Conservation (phyloP, 176 grass and related monocot species). For the Avena sativa region DNA sequence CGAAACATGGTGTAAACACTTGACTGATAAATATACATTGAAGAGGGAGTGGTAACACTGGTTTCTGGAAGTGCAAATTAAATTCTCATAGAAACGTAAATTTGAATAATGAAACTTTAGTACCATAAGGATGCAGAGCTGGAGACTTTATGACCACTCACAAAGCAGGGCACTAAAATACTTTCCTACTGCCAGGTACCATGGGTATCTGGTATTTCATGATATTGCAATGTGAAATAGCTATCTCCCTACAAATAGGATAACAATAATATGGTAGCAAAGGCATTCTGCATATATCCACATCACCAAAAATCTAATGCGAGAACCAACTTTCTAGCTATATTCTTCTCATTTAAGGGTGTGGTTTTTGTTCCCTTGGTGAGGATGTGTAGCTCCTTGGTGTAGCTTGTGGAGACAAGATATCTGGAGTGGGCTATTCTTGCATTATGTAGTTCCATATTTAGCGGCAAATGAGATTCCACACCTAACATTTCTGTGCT, state of each 20-base stretch:
- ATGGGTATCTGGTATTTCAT: constrained; percentile 30
- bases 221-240: constrained; percentile 1
- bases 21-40: constrained; percentile 8
- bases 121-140: background rate
- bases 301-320: constrained; percentile 9
- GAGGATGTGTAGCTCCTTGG: background rate
- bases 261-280: background rate
- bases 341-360: constrained; percentile 12
- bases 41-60: background rate
- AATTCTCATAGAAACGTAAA: background rate
- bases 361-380: background rate
- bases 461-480: background rate
- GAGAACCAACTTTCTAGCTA: background rate
- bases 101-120: constrained; percentile 28
- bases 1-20: background rate
- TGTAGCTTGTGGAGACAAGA: constrained; percentile 8
- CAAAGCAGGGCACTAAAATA: background rate
- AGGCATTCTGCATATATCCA: background rate
- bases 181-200: background rate
- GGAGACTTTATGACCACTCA: background rate
- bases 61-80: constrained; percentile 7
- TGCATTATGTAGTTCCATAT: constrained; percentile 14
- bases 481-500: constrained; percentile 20
- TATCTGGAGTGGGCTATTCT: constrained; percentile 24
- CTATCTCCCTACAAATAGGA: background rate